Evolutionary conservation across 768 basidiomycete genomes (phyloP), one percentile per base, ranked within the genome.

Genomic region (Calocera cornea): DNA sequence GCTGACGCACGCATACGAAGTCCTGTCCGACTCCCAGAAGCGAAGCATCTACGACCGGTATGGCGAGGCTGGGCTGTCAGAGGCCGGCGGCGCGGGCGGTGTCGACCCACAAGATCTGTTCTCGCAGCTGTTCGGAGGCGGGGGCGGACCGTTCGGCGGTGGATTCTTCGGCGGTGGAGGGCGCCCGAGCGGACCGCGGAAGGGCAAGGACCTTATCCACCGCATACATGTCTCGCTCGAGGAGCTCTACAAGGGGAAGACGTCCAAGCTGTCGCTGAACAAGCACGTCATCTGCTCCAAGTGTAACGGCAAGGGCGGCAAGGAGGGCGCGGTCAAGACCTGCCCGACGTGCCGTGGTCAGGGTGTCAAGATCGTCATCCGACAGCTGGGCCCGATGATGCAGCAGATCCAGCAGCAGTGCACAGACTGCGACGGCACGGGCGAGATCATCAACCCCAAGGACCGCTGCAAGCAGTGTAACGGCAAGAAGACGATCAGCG

Each of bases 71-170:
- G 95, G 94, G 63, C 77, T 95, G 33, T 85, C 83, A 64, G 90
- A 92, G 74, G 85, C 86, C 69, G 92, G 92, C 64, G 90, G 91
- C 33, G 90, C 91, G 87, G 90, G 90, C 65, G 92, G 92, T 65
- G 95, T 97, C 92, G 95, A 98, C 78, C 90, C 97, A 1, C 92
- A 95, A 86, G 97, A 99, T 79, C 83, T 99, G 36, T 99, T 98
- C 84, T 90, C 92, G 73, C 95, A 97, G 73, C 83, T 97, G 49
- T 97, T 98, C 68, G 94, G 93, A 65, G 88, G 78, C 31, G 81
- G 80, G 40, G 81, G 80, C 31, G 78, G 78, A 65, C 78, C 79
- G 54, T 79, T 79, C 69, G 86, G 87, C 8, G 87, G 75, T 36
- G 54, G 85, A 1, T 77, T 76, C 60, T 82, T 84, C 7, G 85